A percentile compares a stretch with the other conserved stretches of the same genome.
Evolutionary conservation across 2,329 filamentous ascomycete genomes (phyloP).

Genomic region (Diaporthe caulivora): DNA sequence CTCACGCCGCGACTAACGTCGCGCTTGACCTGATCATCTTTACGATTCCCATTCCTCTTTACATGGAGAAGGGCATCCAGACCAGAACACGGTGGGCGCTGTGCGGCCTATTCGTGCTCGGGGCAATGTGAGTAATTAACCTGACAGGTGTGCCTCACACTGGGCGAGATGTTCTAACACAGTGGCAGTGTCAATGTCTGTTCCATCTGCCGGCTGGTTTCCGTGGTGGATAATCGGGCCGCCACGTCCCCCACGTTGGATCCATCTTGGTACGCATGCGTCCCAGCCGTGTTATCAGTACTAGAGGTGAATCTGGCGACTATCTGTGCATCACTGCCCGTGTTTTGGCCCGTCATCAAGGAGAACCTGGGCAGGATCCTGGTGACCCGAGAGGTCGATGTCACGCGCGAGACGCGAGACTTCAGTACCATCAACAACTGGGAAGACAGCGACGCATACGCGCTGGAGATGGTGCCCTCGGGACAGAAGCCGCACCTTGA

Average conservation of each 20-base stretch:
- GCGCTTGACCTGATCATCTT: conserved; percentile 49
- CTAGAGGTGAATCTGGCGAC: conserved; percentile 48
- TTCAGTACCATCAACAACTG: neutral
- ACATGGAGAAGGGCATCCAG: conserved; percentile 43
- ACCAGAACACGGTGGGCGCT: conserved; percentile 49
- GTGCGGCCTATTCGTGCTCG: conserved; percentile 47
- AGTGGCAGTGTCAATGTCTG: conserved; percentile 46
- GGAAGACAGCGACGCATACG: conserved; percentile 4
- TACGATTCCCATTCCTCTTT: conserved; percentile 48
- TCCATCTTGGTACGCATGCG: conserved; percentile 52
- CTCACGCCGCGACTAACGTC: conserved; percentile 48
- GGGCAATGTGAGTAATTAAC: conserved; percentile 45
- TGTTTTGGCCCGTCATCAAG: conserved; percentile 42
- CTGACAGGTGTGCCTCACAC: neutral
- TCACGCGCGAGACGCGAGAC: conserved; percentile 41
- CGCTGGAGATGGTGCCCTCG: neutral
- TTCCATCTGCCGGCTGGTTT: conserved; percentile 49
- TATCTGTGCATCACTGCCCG: conserved; percentile 33
- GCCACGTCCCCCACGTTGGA: conserved; percentile 51
- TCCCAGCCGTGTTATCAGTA: conserved; percentile 49
- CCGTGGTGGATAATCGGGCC: conserved; percentile 46
- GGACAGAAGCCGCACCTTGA: neutral
- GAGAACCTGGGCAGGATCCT: conserved; percentile 49
- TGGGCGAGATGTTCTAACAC: neutral
- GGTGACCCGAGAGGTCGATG: conserved; percentile 51